A percentile compares a stretch with the other conserved stretches of the same genome.
Evolutionary conservation across 2,329 filamentous ascomycete genomes (phyloP).

Genomic region (Aspergillus sp.): DNA sequence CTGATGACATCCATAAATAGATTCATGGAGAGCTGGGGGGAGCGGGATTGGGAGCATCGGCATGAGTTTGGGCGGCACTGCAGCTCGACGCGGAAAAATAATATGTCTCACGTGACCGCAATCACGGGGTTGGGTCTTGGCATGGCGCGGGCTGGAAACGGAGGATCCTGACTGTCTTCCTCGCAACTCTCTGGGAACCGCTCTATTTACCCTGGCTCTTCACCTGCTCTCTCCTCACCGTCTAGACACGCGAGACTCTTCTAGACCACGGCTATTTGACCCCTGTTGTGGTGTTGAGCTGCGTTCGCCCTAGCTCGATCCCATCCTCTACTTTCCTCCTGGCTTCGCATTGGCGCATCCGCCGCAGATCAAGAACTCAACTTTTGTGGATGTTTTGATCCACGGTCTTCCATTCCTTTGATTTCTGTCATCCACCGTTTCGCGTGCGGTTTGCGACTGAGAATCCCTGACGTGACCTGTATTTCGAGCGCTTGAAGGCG

Average conservation of each 20-base stretch:
- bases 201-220: too few relatives aligned
- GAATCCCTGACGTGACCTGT: not conserved
- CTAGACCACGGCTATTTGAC: too few relatives aligned
- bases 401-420: constrained; percentile 1
- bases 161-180: constrained; percentile 15
- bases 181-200: too few relatives aligned
- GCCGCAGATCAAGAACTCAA: constrained; percentile 12
- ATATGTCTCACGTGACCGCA: constrained; percentile 22
- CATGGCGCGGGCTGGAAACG: constrained; percentile 19
- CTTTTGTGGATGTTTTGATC: constrained; percentile 1
- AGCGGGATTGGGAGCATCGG: constrained; percentile 2
- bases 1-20: constrained; percentile 37
- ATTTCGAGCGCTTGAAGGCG: not conserved
- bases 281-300: too few relatives aligned
- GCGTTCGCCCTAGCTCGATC: constrained; percentile 17
- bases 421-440: constrained; percentile 1
- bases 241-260: too few relatives aligned
- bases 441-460: not conserved
- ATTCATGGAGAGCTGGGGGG: constrained; percentile 15
- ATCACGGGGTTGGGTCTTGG: constrained; percentile 25
- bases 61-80: constrained; percentile 1
- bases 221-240: too few relatives aligned
- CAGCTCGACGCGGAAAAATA: constrained; percentile 12
- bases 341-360: constrained; percentile 22
- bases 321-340: constrained; percentile 14